Percentiles rank a stretch among this genome's conserved stretches.
Evolutionary conservation across 257 asterid species (phyloP).

Genomic region (Rehmannia glutinosa): DNA sequence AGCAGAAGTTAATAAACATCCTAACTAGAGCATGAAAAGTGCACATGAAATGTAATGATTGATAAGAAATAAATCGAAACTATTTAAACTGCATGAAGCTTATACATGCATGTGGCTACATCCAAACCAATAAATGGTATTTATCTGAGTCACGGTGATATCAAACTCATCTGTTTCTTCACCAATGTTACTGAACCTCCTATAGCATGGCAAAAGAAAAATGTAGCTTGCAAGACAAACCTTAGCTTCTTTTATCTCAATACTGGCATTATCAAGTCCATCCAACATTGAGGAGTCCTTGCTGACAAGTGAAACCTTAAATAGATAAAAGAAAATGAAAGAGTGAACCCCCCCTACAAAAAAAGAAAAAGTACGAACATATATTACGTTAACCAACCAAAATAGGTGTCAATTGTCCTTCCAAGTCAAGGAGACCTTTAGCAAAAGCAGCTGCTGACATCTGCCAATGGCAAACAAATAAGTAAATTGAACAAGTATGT

Average conservation of each 20-base stretch:
- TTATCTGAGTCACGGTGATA: background rate
- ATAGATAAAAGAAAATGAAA: background rate
- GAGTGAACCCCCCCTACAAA: constrained; percentile 3
- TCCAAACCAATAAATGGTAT: background rate
- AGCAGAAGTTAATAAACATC: background rate
- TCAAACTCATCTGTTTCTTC: constrained; percentile 1
- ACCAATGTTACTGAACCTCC: background rate
- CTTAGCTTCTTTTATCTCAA: constrained; percentile 95
- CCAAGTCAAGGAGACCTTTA: constrained; percentile 97
- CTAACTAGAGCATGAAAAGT: background rate
- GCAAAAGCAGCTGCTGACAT: constrained; percentile 99
- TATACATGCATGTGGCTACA: background rate
- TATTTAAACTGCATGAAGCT: background rate
- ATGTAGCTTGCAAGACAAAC: constrained; percentile 39
- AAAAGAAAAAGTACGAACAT: background rate
- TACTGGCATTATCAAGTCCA: constrained; percentile 97
- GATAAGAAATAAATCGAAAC: background rate
- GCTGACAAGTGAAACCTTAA: constrained; percentile 96
- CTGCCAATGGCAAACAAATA: constrained; percentile 33
- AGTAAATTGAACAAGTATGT: constrained; percentile 2
- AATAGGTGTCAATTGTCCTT: constrained; percentile 95
- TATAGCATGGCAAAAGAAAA: background rate
- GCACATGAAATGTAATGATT: background rate
- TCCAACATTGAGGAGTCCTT: constrained; percentile 99
- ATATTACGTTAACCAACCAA: constrained; percentile 52